Evolutionary conservation across 169 alveolate genomes (phyloP).

Genomic region (Plasmodium inui): DNA sequence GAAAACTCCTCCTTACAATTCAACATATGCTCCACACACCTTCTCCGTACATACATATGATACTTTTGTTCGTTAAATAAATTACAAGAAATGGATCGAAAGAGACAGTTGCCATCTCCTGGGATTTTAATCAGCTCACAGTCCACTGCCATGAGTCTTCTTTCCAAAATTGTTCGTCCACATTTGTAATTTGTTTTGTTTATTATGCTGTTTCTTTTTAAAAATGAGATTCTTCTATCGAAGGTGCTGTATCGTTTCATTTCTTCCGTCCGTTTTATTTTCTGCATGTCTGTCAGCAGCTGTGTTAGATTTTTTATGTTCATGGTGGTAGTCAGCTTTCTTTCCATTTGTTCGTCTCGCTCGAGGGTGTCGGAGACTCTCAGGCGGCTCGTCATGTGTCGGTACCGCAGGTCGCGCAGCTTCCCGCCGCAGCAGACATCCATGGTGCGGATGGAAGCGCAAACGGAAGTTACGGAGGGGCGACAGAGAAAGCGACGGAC

Average conservation of each 20-base stretch:
- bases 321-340: slow-evolving; percentile 5
- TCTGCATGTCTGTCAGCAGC: slow-evolving; percentile 4
- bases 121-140: slow-evolving; percentile 50
- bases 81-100: slow-evolving; percentile 80
- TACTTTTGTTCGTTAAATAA: slow-evolving; percentile 77
- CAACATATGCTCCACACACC: slow-evolving; percentile 77
- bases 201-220: slow-evolving; percentile 13
- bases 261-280: slow-evolving; percentile 4
- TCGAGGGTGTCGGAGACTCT: slow-evolving; percentile 13
- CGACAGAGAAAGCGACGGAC: background rate
- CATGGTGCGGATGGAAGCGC: background rate
- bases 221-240: slow-evolving; percentile 63
- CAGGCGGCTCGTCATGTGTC: slow-evolving; percentile 23
- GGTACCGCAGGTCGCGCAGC: background rate
- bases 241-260: slow-evolving; percentile 24
- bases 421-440: background rate
- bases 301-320: slow-evolving; percentile 24
- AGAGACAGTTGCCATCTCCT: slow-evolving; percentile 85
- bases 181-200: background rate
- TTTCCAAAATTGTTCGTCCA: slow-evolving; percentile 69
- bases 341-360: slow-evolving; percentile 48
- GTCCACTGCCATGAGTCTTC: slow-evolving; percentile 74
- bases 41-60: slow-evolving; percentile 76
- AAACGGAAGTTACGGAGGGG: background rate
- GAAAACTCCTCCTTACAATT: slow-evolving; percentile 67